Evolutionary conservation across 441 rosid species (phyloP).

Genomic region (Gossypium schwendimanii): DNA sequence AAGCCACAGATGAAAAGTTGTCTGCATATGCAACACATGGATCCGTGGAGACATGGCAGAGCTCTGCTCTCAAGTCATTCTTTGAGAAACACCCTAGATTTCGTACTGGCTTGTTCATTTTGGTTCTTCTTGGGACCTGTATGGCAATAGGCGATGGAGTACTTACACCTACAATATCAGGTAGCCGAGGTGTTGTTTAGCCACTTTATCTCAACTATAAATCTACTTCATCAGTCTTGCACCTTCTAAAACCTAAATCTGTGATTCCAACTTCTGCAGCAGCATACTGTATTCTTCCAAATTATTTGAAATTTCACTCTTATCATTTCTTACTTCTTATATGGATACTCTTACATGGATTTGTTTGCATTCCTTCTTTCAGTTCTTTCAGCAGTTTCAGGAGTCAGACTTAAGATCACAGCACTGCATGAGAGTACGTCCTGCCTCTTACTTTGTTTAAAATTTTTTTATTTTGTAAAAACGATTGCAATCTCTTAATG

Average conservation of each 20-base stretch:
- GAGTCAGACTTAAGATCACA: constrained; percentile 50
- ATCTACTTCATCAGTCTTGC: constrained; percentile 6
- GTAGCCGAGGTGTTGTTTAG: constrained; percentile 20
- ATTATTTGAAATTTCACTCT: too few species aligned
- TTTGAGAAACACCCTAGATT: constrained; percentile 48
- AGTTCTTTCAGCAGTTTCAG: constrained; percentile 82
- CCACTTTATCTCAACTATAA: background rate
- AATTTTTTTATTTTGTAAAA: background rate
- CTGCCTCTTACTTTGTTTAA: constrained; percentile 15
- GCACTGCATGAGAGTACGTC: constrained; percentile 63
- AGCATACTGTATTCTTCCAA: too few species aligned
- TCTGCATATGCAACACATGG: constrained; percentile 39
- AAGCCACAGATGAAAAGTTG: constrained; percentile 53
- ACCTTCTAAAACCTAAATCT: background rate
- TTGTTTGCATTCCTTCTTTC: constrained; percentile 17
- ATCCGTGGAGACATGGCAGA: constrained; percentile 41
- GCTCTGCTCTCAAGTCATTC: constrained; percentile 42
- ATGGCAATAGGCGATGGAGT: constrained; percentile 74
- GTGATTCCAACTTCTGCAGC: background rate
- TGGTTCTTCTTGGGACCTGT: constrained; percentile 68
- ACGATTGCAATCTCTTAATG: background rate
- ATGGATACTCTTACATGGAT: constrained; percentile 6
- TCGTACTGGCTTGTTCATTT: constrained; percentile 38
- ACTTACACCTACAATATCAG: constrained; percentile 72
- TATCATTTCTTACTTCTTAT: too few species aligned